Evolutionary conservation across 306 rosid genomes (phyloP).

Genomic region (Prunus mume): DNA sequence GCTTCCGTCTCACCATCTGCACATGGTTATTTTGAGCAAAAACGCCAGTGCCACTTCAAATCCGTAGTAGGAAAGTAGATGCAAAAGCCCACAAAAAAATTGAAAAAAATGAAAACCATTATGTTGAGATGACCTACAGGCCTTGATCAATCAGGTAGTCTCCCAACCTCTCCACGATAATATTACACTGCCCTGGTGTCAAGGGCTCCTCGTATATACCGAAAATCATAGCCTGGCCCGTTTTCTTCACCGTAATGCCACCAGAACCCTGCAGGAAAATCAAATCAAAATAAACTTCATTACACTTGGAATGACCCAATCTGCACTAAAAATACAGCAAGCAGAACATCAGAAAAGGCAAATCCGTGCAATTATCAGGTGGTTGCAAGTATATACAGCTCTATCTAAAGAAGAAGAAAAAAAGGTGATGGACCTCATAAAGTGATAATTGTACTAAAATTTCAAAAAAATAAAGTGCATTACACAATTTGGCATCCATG

Average conservation of each 20-base stretch:
- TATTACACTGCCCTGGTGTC: conserved; percentile 52
- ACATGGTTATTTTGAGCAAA: conserved; percentile 19
- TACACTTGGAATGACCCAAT: too few relatives aligned
- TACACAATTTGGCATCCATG: neutral
- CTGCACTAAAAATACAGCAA: neutral
- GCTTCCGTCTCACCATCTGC: conserved; percentile 8
- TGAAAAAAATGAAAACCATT: conserved; percentile 7
- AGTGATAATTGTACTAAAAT: neutral
- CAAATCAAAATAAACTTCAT: neutral
- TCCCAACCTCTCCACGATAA: conserved; percentile 56
- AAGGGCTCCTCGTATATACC: conserved; percentile 50
- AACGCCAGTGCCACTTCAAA: conserved; percentile 21
- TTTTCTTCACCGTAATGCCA: conserved; percentile 58
- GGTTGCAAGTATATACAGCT: neutral
- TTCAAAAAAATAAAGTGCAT: neutral
- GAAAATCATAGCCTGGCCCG: conserved; percentile 37
- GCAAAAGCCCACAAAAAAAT: conserved; percentile 25
- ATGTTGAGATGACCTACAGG: conserved; percentile 23
- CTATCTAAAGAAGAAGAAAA: neutral
- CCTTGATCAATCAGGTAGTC: conserved; percentile 50
- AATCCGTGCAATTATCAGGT: neutral
- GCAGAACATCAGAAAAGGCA: neutral
- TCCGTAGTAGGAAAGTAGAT: conserved; percentile 14
- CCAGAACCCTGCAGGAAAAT: conserved; percentile 39
- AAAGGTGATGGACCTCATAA: neutral